Percentiles rank a stretch among this genome's conserved stretches.
Conservation (phyloP, 108 stramenopile genomes). For the Poteriospumella lacustris region DNA sequence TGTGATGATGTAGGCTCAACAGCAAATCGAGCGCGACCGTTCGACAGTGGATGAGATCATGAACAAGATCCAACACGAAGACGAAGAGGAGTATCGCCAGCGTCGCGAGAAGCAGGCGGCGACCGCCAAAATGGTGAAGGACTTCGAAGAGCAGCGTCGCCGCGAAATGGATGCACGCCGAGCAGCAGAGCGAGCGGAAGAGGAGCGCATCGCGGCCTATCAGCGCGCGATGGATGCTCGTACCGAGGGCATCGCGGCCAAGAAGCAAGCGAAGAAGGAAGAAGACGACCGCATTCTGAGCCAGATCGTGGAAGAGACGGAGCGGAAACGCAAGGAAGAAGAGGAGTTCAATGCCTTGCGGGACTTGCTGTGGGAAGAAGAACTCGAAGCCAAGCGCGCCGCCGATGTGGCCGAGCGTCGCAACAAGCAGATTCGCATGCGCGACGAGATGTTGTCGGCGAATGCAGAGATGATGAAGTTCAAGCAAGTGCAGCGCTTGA, state of each 20-base stretch:
- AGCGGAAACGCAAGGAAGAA: neutral
- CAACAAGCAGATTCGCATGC: conserved; percentile 36
- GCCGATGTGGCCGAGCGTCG: conserved; percentile 54
- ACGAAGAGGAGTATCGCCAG: conserved; percentile 46
- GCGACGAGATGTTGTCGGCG: conserved; percentile 54
- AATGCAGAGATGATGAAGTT: conserved; percentile 53
- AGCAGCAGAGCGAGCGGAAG: conserved; percentile 32
- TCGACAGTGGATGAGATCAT: conserved; percentile 60
- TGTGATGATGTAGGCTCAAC: too few species aligned
- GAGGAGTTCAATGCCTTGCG: conserved; percentile 58
- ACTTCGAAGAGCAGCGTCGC: neutral
- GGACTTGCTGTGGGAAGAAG: conserved; percentile 65
- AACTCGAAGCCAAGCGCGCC: conserved; percentile 54
- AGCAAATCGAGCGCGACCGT: conserved; percentile 52
- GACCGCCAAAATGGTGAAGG: neutral
- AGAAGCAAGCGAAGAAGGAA: conserved; percentile 40
- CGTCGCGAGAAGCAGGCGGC: conserved; percentile 55
- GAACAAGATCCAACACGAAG: conserved; percentile 55
- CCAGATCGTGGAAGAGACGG: conserved; percentile 29
- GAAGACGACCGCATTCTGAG: conserved; percentile 34
- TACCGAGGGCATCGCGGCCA: conserved; percentile 14
- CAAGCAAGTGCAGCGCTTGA: conserved; percentile 42
- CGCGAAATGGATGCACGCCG: conserved; percentile 17
- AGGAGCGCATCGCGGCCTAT: neutral
- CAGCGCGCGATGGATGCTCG: conserved; percentile 16